Percentiles rank a stretch among this genome's conserved stretches.
phyloP scores from a whole-genome alignment of 805 yeast genomes.

The Soucietia sequanensis region DNA sequence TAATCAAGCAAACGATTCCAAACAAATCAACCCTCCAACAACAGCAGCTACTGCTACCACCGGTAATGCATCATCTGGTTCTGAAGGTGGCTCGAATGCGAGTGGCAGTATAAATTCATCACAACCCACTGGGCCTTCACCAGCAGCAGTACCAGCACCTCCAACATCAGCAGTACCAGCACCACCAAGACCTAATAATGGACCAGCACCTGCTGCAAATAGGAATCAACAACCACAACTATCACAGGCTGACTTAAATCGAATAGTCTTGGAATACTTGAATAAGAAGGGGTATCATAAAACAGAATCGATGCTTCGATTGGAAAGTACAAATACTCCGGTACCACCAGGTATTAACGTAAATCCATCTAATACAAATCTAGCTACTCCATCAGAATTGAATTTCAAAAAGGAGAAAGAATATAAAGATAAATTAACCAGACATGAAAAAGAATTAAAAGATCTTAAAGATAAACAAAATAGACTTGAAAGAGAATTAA shows the following conservation, averaged over 20 bases:
- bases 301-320: slow-evolving; percentile 90
- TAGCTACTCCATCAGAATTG: slow-evolving; percentile 35
- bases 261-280: slow-evolving; percentile 89
- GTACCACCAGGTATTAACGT: slow-evolving; percentile 50
- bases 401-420: slow-evolving; percentile 22
- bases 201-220: background rate
- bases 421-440: slow-evolving; percentile 22
- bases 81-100: too few relatives aligned
- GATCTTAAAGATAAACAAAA: slow-evolving; percentile 35
- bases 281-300: slow-evolving; percentile 91
- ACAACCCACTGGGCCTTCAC: too few relatives aligned
- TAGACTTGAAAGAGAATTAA: slow-evolving; percentile 35
- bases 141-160: too few relatives aligned
- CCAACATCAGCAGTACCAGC: too few relatives aligned
- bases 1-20: too few relatives aligned
- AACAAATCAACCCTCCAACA: too few relatives aligned
- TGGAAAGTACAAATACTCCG: slow-evolving; percentile 71
- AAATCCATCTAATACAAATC: slow-evolving; percentile 41
- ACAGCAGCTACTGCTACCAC: too few relatives aligned
- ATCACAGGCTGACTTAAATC: slow-evolving; percentile 84
- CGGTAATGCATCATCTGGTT: too few relatives aligned
- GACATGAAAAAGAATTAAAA: slow-evolving; percentile 31
- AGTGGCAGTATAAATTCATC: too few relatives aligned
- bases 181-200: background rate
- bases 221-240: slow-evolving; percentile 39